phyloP scores from a whole-genome alignment of 208 protist genomes.

The Leishmania amazonensis region DNA sequence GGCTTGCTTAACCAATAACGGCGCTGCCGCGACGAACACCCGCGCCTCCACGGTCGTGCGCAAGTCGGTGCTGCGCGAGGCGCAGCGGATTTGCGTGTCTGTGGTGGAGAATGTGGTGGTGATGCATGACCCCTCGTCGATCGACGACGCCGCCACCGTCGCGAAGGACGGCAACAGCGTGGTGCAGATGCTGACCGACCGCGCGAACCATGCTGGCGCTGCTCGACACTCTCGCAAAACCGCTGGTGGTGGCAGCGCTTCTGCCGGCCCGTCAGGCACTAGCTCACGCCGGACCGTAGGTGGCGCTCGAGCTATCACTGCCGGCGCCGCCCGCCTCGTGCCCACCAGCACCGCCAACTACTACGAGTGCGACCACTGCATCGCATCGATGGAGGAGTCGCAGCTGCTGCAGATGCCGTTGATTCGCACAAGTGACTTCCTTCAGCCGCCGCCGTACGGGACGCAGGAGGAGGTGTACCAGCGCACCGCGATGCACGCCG shows the following conservation, averaged over 20 bases:
- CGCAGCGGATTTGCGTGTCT: constrained; percentile 70
- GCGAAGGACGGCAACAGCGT: constrained; percentile 66
- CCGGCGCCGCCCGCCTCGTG: constrained; percentile 24
- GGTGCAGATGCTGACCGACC: constrained; percentile 59
- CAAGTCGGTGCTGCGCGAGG: constrained; percentile 27
- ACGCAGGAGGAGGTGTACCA: constrained; percentile 82
- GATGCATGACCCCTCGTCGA: constrained; percentile 64
- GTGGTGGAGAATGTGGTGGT: constrained; percentile 75
- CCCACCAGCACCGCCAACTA: constrained; percentile 64
- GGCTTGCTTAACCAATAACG: constrained; percentile 25
- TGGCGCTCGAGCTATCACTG: constrained; percentile 8
- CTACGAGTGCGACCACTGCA: constrained; percentile 71
- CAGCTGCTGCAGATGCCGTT: constrained; percentile 65
- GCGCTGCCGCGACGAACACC: constrained; percentile 15
- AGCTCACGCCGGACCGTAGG: constrained; percentile 14
- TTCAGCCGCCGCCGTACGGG: constrained; percentile 59
- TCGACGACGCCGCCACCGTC: constrained; percentile 54
- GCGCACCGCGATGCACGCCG: constrained; percentile 61
- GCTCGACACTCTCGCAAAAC: constrained; percentile 30
- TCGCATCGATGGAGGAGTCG: constrained; percentile 64
- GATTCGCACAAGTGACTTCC: constrained; percentile 65
- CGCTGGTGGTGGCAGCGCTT: constrained; percentile 13
- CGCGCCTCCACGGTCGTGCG: constrained; percentile 15
- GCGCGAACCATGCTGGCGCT: constrained; percentile 19
- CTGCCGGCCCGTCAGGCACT: constrained; percentile 15